Conservation (phyloP, 331 rosid genomes). For the Erythrophleum ivorense region DNA sequence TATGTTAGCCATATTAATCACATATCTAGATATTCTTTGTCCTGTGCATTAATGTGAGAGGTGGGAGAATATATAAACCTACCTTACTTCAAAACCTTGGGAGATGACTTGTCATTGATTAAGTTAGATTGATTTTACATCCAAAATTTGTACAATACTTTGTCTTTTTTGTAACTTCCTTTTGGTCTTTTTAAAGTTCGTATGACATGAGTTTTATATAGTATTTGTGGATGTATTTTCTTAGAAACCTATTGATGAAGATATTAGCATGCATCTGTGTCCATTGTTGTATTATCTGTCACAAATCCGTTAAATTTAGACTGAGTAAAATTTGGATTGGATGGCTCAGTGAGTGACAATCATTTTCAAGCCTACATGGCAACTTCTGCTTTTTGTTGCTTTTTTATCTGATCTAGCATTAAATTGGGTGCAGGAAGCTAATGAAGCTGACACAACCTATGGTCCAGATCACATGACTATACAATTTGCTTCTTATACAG, state of each 20-base stretch:
- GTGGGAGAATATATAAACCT: not conserved
- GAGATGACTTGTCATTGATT: conserved; percentile 10
- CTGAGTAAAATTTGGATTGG: conserved; percentile 15
- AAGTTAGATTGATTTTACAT: conserved; percentile 10
- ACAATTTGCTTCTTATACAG: conserved; percentile 69
- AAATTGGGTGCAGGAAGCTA: conserved; percentile 58
- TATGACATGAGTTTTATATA: not conserved
- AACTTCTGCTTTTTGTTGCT: too few relatives aligned
- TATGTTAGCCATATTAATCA: conserved; percentile 27
- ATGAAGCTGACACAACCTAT: conserved; percentile 41
- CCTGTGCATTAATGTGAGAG: not conserved
- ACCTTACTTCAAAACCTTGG: conserved; percentile 10
- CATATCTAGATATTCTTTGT: conserved; percentile 21
- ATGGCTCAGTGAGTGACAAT: not conserved
- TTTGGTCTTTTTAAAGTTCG: not conserved
- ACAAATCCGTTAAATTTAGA: not conserved
- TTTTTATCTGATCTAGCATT: conserved; percentile 31
- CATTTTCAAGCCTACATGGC: too few relatives aligned
- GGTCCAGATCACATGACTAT: conserved; percentile 53
- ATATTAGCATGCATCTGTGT: conserved; percentile 6
- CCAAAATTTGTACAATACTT: conserved; percentile 22
- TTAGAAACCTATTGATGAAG: conserved; percentile 9
- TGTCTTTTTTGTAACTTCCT: not conserved
- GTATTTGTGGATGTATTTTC: conserved; percentile 17
- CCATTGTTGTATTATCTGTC: not conserved